These are phyloP conservation scores for Ilex paraguariensis DNA, from an alignment of 305 asterid genomes.

Conservation along the genomic window DNA sequence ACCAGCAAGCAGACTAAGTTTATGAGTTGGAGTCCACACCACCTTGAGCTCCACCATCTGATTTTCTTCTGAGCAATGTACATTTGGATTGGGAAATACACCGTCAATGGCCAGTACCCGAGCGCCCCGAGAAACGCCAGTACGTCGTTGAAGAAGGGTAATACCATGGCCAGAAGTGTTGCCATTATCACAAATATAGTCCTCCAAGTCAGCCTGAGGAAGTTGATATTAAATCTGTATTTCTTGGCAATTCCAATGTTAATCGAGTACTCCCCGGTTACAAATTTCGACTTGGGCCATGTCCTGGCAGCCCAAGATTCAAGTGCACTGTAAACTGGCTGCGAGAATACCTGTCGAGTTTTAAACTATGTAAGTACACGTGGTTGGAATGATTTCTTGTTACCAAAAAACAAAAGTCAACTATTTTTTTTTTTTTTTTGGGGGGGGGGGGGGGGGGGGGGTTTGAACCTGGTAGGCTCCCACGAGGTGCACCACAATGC, in stretches of 20 bases:
- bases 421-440: too few relatives aligned
- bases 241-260: slow-evolving; percentile 12
- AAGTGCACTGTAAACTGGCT: slow-evolving; percentile 40
- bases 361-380: too few relatives aligned
- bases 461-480: slow-evolving; percentile 40
- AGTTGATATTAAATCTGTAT: slow-evolving; percentile 26
- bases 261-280: slow-evolving; percentile 29
- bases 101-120: neutral
- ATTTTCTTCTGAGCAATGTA: neutral
- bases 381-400: too few relatives aligned
- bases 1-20: neutral
- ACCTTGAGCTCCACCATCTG: neutral
- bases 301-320: slow-evolving; percentile 39
- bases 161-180: slow-evolving; percentile 32
- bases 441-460: too few relatives aligned
- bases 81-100: neutral
- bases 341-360: slow-evolving; percentile 36
- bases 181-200: slow-evolving; percentile 33
- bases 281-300: slow-evolving; percentile 42
- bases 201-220: slow-evolving; percentile 45
- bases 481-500: slow-evolving; percentile 51
- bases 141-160: slow-evolving; percentile 34
- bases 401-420: too few relatives aligned
- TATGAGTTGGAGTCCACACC: neutral
- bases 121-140: neutral